phyloP scores from a whole-genome alignment of 495 filamentous ascomycete species.

The Neurospora discreta region DNA sequence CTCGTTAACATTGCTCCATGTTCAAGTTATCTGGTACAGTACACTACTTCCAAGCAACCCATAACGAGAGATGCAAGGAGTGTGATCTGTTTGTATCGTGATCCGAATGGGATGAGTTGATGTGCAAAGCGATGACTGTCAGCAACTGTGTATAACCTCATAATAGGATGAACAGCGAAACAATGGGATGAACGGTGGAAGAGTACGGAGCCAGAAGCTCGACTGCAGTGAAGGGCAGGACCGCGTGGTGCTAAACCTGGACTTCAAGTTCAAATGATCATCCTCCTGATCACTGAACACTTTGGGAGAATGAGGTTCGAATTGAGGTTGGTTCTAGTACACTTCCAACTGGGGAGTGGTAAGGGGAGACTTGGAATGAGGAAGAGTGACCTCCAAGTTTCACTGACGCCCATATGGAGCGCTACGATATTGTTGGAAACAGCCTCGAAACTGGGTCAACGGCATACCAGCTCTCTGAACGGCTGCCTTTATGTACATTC shows the following conservation, averaged over 20 bases:
- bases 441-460: not conserved
- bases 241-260: not conserved
- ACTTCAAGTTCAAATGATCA: not conserved
- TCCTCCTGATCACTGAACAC: not conserved
- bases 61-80: too few relatives aligned
- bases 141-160: fast-evolving
- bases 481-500: fast-evolving
- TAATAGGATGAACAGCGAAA: not conserved
- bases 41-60: too few relatives aligned
- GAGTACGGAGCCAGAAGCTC: not conserved
- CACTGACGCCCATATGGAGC: too few relatives aligned
- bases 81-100: not conserved
- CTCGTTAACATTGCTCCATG: too few relatives aligned
- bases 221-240: not conserved
- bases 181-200: not conserved
- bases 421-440: not conserved
- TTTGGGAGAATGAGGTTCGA: too few relatives aligned
- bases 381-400: not conserved
- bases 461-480: not conserved
- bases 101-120: not conserved
- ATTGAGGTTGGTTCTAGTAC: too few relatives aligned
- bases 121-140: not conserved
- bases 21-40: too few relatives aligned
- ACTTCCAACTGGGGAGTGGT: not conserved
- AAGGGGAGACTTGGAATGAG: not conserved